Evolutionary conservation across 352 stramenopile species (phyloP), one percentile per base, ranked within the genome.

Genomic region (Phytopythium litorale): DNA sequence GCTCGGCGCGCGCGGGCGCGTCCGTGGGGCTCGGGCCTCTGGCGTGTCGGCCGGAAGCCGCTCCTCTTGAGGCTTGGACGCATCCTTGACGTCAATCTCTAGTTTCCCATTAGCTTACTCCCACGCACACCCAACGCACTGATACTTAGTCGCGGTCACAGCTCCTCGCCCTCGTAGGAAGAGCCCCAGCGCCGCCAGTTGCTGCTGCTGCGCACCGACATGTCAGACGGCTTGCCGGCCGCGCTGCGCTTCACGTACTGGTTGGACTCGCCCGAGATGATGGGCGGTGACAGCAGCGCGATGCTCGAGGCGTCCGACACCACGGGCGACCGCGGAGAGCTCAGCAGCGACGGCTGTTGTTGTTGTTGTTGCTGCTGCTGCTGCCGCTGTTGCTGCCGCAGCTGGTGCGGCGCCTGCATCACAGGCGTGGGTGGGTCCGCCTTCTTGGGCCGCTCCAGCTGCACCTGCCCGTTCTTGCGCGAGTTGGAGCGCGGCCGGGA

Each of bases 261-360:
- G 45, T 64, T 66, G 4, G 73, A 81, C 12, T 68, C 57, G 37
- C 60, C 18, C 19, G 78, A 78, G 7, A 60, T 72, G 48, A 64
- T 68, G 3, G 64, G 61, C 53, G 79, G 72, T 15, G 78, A 87
- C 37, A 91, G 65, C 48, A 91, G 51, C 42, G 79, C 82, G 53
- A 91, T 87, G 52, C 79, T 89, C 15, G 79, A 89, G 7, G 66
- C 71, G 52, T 71, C 70, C 35, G 81, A 91, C 25, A 84, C 63
- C 7, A 84, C 62, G 6, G 70, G 61, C 33, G 75, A 83, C 30
- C 79, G 71, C 35, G 80, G 82, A n/a, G 82, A 91, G 45, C 70
- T 79, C 76, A 89, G 73, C 19, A 69, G 70, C 6, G 72, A 73
- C 63, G 73, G 77, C n/a, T 75, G 58, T 2, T 40, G 40, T 18